phyloP scores from a whole-genome alignment of 2,329 filamentous ascomycete species.

The Periconia sp. region DNA sequence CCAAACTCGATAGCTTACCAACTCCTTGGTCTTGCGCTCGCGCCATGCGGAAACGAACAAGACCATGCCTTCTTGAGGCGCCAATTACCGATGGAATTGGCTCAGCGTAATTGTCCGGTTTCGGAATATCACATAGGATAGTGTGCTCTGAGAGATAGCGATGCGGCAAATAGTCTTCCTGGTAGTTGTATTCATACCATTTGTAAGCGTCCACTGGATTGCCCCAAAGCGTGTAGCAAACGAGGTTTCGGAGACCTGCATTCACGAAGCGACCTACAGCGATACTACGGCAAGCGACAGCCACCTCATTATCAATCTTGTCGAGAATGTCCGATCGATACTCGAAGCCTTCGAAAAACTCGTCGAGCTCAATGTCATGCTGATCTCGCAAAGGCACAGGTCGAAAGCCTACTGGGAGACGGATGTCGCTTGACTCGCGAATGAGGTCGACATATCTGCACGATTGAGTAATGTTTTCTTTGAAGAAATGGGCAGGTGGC shows the following conservation, averaged over 20 bases:
- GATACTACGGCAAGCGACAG: conserved; percentile 14
- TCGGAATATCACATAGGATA: conserved; percentile 24
- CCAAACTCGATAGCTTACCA: conserved; percentile 14
- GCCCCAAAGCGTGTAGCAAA: conserved; percentile 32
- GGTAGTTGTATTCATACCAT: conserved; percentile 37
- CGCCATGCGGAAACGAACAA: conserved; percentile 32
- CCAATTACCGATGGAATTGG: conserved; percentile 14
- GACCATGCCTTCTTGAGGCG: conserved; percentile 11
- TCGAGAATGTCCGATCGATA: conserved; percentile 31
- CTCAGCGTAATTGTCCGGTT: conserved; percentile 14
- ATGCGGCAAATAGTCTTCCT: conserved; percentile 27
- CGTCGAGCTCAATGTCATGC: conserved; percentile 27
- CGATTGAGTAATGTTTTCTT: background rate
- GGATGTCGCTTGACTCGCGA: conserved; percentile 19
- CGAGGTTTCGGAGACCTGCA: conserved; percentile 19
- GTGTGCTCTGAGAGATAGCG: conserved; percentile 35
- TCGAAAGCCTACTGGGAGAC: conserved; percentile 13
- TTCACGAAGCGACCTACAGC: conserved; percentile 13
- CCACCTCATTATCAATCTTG: conserved; percentile 27
- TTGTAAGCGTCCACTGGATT: conserved; percentile 38
- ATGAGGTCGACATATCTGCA: conserved; percentile 23
- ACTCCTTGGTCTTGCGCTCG: conserved; percentile 31
- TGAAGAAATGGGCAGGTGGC: too few species aligned
- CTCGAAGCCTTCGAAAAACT: conserved; percentile 30
- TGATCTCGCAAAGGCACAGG: conserved; percentile 15